Evolutionary conservation across 2,329 filamentous ascomycete genomes (phyloP).

Genomic region (Huntiella bhutanensis): DNA sequence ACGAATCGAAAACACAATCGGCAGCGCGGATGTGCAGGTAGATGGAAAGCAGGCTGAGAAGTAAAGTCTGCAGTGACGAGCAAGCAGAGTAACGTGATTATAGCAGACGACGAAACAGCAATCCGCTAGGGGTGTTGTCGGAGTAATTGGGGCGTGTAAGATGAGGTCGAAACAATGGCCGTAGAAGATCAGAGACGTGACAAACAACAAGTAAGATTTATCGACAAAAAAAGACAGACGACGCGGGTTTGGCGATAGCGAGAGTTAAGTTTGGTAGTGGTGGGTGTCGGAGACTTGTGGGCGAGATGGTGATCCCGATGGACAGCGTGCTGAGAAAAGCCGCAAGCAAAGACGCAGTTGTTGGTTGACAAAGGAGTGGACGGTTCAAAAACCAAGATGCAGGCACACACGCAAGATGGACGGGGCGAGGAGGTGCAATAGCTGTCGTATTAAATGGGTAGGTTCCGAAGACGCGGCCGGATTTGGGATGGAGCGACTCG

Average conservation of each 20-base stretch:
- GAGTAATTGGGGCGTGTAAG: background rate
- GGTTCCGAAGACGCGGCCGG: too few species aligned
- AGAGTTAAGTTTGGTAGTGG: background rate
- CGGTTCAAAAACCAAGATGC: slow-evolving; percentile 20
- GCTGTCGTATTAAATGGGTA: slow-evolving; percentile 13
- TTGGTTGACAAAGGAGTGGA: slow-evolving; percentile 15
- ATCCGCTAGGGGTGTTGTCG: background rate
- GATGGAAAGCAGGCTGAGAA: background rate
- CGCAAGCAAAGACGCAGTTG: slow-evolving; percentile 6
- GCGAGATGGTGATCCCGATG: slow-evolving; percentile 3
- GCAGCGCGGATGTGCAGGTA: background rate
- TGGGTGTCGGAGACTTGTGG: background rate
- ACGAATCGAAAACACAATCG: slow-evolving; percentile 10
- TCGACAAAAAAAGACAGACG: too few species aligned
- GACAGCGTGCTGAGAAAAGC: slow-evolving; percentile 2
- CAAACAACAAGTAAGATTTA: too few species aligned
- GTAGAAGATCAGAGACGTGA: background rate
- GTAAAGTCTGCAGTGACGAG: background rate
- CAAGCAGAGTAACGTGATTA: background rate
- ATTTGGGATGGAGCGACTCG: slow-evolving; percentile 14
- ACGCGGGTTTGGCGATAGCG: too few species aligned
- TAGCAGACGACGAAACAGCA: background rate
- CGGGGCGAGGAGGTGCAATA: slow-evolving; percentile 13
- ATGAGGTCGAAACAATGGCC: background rate
- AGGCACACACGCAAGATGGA: slow-evolving; percentile 12